phyloP scores from a whole-genome alignment of 2,329 filamentous ascomycete species.

The Diaporthe australafricana region DNA sequence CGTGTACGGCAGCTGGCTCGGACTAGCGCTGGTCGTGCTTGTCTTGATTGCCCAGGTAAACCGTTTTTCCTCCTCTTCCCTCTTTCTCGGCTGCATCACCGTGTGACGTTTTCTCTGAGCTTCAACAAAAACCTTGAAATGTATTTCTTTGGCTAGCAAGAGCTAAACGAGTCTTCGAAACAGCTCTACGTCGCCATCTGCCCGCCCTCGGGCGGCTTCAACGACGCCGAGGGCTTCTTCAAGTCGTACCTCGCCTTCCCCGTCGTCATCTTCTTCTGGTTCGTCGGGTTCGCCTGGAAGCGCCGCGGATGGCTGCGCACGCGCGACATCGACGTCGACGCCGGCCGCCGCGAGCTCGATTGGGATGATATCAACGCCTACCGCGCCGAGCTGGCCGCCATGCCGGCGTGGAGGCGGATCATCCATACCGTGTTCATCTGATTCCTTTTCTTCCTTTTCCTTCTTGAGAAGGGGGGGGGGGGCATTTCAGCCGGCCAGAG shows the following conservation, averaged over 20 bases:
- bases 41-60: conserved; percentile 65
- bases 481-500: too few relatives aligned
- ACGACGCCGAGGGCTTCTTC: conserved; percentile 62
- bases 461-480: neutral
- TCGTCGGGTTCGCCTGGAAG: conserved; percentile 73
- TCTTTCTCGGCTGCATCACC: too few relatives aligned
- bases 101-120: too few relatives aligned
- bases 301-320: conserved; percentile 66
- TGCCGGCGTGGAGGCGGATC: conserved; percentile 58
- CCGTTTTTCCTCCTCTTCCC: neutral
- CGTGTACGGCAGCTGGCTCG: conserved; percentile 73
- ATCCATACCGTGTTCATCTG: conserved; percentile 45
- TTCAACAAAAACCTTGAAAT: too few relatives aligned
- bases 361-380: conserved; percentile 68
- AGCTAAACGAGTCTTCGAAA: too few relatives aligned
- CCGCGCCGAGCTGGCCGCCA: conserved; percentile 56
- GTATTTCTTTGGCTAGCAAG: too few relatives aligned
- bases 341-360: conserved; percentile 70
- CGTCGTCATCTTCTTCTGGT: conserved; percentile 65
- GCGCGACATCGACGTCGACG: conserved; percentile 75
- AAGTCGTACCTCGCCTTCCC: conserved; percentile 64
- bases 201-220: conserved; percentile 44
- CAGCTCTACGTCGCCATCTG: conserved; percentile 51
- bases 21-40: conserved; percentile 67
- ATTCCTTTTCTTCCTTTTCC: neutral